A percentile compares a stretch with the other conserved stretches of the same genome.
phyloP scores from a whole-genome alignment of 345 rosid genomes.

The Eucalyptus sideroxylon region DNA sequence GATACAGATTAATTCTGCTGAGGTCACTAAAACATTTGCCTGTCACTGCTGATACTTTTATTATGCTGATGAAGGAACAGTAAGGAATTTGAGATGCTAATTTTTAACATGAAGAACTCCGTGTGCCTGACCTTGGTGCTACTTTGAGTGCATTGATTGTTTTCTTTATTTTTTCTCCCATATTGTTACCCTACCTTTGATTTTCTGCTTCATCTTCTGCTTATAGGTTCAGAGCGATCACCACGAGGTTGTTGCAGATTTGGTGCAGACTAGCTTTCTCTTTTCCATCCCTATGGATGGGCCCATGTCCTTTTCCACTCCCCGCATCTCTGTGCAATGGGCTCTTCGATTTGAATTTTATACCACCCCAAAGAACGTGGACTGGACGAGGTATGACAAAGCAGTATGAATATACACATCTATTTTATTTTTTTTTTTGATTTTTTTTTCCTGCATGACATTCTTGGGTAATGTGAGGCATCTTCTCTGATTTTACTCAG shows the following conservation, averaged over 20 bases:
- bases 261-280: slow-evolving; percentile 92
- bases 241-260: slow-evolving; percentile 89
- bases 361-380: slow-evolving; percentile 68
- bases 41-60: not conserved
- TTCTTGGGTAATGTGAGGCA: not conserved
- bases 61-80: not conserved
- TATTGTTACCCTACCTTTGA: not conserved
- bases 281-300: slow-evolving; percentile 95
- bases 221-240: slow-evolving; percentile 87
- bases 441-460: not conserved
- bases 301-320: slow-evolving; percentile 91
- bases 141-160: not conserved
- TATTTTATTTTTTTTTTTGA: not conserved
- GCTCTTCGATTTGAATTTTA: slow-evolving; percentile 84
- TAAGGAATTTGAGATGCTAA: not conserved
- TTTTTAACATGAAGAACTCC: not conserved
- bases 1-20: not conserved
- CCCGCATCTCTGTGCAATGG: slow-evolving; percentile 80
- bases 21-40: not conserved
- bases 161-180: not conserved
- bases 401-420: not conserved
- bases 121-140: not conserved
- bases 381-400: slow-evolving; percentile 59
- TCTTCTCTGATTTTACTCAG: not conserved
- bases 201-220: not conserved